phyloP scores from a whole-genome alignment of 2,329 filamentous ascomycete species.

The Neoascochyta sp. region DNA sequence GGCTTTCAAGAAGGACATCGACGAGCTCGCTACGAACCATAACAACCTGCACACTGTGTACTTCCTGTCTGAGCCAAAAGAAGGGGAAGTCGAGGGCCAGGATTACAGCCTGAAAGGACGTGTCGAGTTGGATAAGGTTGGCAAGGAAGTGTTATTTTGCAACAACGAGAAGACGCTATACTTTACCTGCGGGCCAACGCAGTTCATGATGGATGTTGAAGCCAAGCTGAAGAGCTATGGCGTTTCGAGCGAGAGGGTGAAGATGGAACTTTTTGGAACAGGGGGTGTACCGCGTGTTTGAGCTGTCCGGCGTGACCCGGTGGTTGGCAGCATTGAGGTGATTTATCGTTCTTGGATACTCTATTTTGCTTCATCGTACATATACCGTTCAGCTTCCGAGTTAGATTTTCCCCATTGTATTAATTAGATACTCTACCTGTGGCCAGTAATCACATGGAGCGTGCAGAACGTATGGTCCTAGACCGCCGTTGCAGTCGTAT shows the following conservation, averaged over 20 bases:
- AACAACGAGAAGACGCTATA: slow-evolving; percentile 58
- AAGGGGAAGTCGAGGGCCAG: slow-evolving; percentile 46
- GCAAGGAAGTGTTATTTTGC: slow-evolving; percentile 55
- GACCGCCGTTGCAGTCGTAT: too few species aligned
- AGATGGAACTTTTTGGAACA: slow-evolving; percentile 62
- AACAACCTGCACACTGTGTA: slow-evolving; percentile 52
- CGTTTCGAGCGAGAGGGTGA: slow-evolving; percentile 57
- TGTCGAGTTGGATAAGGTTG: slow-evolving; percentile 56
- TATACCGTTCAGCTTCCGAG: too few species aligned
- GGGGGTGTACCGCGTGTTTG: slow-evolving; percentile 35
- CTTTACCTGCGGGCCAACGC: slow-evolving; percentile 66
- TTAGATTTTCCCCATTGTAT: too few species aligned
- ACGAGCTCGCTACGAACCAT: slow-evolving; percentile 42
- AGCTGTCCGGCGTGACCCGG: slow-evolving; percentile 1
- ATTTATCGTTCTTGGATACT: too few species aligned
- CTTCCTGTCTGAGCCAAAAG: slow-evolving; percentile 54
- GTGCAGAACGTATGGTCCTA: too few species aligned
- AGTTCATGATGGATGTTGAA: slow-evolving; percentile 64
- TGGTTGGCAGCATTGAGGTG: too few species aligned
- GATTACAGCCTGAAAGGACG: slow-evolving; percentile 60
- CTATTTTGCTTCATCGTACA: too few species aligned
- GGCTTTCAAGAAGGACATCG: slow-evolving; percentile 55
- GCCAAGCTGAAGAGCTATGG: slow-evolving; percentile 53
- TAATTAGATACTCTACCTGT: too few species aligned
- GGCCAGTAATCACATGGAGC: too few species aligned